Evolutionary conservation across 192 early-diverging fungal genomes (phyloP), one percentile per base, ranked within the genome.

Genomic region (Backusella psychrophila): DNA sequence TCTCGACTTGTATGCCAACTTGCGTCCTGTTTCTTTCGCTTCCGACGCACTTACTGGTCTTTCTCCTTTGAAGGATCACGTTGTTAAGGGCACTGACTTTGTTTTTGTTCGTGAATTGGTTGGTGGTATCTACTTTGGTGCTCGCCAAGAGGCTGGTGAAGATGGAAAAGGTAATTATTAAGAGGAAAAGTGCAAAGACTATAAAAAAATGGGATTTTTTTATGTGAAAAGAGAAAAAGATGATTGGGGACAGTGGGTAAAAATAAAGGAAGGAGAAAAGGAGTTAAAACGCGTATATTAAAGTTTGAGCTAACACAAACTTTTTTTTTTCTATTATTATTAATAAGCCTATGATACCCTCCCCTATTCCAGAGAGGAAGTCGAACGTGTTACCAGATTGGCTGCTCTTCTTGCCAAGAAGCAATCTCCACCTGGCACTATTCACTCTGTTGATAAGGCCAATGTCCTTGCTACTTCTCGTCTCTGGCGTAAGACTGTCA

Each of bases 401-500:
- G 98, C 98, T 69, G 96, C 92, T 21, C 83, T 89, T 63, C 85
- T 99, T 71, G 91, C 97, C 39, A 84, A 93, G 56, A 83, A 93
- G 78, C 86, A 91, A 26, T 87, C 85, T 67, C 98, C 98, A 42
- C 89, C 92, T 14, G 89, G 90, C 73, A 90, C 93, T 66, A 95
- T 99, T 79, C 97, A 95, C 77, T 98, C 96, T 29, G 94, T 99
- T 72, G 98, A 99, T 90, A 99, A 99, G 88, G 97, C 97, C 71
- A 99, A 99, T 81, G 98, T 99, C 2, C 87, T 98, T 63, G 98
- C 98, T 31, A 94, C 96, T 1, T 99, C 98, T 21, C 92, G 98
- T 82, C 91, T 99, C 70, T 99, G 98, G 98, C 93, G 97, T 75
- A 91, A 91, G 74, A 92, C 93, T 26, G 98, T 98, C 26, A 95